Percentiles rank a stretch among this genome's conserved stretches.
Evolutionary conservation across 2,329 filamentous ascomycete species (phyloP).

Genomic region (Aspergillus sclerotialis): DNA sequence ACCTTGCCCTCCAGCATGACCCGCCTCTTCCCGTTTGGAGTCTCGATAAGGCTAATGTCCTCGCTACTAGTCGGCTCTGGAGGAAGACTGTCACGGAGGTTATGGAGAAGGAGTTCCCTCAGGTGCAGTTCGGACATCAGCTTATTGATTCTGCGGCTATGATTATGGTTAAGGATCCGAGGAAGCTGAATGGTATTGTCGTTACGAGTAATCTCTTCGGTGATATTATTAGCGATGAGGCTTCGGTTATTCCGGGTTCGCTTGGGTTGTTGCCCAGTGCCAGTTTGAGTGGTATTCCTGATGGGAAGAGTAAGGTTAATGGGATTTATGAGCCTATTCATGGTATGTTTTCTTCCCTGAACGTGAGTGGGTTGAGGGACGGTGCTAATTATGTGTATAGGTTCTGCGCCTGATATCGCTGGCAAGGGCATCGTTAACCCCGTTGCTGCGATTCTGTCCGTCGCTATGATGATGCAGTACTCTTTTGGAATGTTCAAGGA

Average conservation of each 20-base stretch:
- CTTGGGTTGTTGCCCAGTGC: slow-evolving; percentile 84
- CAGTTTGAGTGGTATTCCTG: slow-evolving; percentile 76
- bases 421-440: slow-evolving; percentile 90
- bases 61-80: slow-evolving; percentile 86
- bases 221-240: slow-evolving; percentile 94
- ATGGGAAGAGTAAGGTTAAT: slow-evolving; percentile 76
- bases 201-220: slow-evolving; percentile 93
- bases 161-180: slow-evolving; percentile 93
- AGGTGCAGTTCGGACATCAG: slow-evolving; percentile 77
- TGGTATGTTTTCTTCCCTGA: slow-evolving; percentile 46
- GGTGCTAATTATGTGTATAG: slow-evolving; percentile 36
- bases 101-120: slow-evolving; percentile 82
- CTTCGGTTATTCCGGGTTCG: slow-evolving; percentile 85
- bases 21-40: slow-evolving; percentile 75
- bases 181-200: slow-evolving; percentile 79
- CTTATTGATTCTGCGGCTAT: slow-evolving; percentile 96
- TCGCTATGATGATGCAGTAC: slow-evolving; percentile 95
- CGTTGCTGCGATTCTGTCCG: slow-evolving; percentile 80
- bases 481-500: slow-evolving; percentile 73
- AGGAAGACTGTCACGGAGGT: slow-evolving; percentile 77
- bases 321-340: slow-evolving; percentile 98
- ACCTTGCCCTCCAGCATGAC: slow-evolving; percentile 69
- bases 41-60: slow-evolving; percentile 93
- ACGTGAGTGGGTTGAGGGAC: slow-evolving; percentile 5
- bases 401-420: slow-evolving; percentile 87